Evolutionary conservation across 2,329 filamentous ascomycete species (phyloP), one percentile per base, ranked within the genome.

Genomic region (Trichoderma aggressivum): DNA sequence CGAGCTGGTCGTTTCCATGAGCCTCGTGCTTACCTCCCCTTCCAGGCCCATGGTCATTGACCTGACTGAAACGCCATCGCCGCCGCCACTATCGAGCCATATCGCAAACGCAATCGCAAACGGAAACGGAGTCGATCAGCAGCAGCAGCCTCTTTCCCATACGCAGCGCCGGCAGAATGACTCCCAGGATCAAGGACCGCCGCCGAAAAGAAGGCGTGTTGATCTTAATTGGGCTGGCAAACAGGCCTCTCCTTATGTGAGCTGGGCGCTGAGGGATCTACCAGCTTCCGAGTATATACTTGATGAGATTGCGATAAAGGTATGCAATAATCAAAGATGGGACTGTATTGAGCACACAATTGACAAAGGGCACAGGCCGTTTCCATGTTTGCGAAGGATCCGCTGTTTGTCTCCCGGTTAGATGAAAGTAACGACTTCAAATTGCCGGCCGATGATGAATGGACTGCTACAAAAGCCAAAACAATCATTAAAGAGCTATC

Each of bases 141-240:
- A 56, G 11, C 56, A 59, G 8, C 24, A 24, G 18, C 5, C 47
- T 61, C 39, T n/a, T 7, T 39, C n/a, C 2, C 36, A 64, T 18
- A 1, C 39, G 39, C 65, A 60, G 58, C 43, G 7, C 1, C 56
- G 36, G 11, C 53, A 39, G 30, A 53, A 73, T 16, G 72, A 70
- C 0, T 16, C 70, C 16, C 72, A 58, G 1, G 7, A 66, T 14
- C 72, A 76, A 24, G 78, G 77, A 64, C 78, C 80, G 61, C 77
- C 78, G 7, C 66, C 72, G 7, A 82, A 82, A 74, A 75, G 76
- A 47, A 75, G 77, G 68, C 78, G 80, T 66, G 75, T 80, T 4
- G 74, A 75, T 7, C 47, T 75, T 28, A 73, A 68, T 58, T 53
- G 61, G 59, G 53, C 70, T 68, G 67, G 70, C 24, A 70, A 73